Conservation (phyloP, 2,329 filamentous ascomycete species). For the Pseudofabraea citricarpa region DNA sequence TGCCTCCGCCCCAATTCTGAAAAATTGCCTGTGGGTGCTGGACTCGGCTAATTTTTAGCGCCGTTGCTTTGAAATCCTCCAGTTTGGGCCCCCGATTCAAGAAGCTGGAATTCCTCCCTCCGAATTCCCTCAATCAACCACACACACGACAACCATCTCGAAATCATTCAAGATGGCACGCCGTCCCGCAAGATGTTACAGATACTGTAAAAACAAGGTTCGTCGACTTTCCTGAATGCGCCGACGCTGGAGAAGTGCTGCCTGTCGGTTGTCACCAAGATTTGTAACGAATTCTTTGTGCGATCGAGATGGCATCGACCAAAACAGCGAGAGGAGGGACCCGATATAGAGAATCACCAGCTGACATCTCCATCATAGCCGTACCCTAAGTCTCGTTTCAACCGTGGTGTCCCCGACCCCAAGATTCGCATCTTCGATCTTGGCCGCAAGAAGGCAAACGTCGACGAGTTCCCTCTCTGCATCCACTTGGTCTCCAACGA, state of each 20-base stretch:
- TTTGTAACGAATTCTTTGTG: too few relatives aligned
- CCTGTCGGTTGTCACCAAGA: constrained; percentile 8
- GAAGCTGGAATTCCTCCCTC: constrained; percentile 10
- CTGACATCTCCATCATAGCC: constrained; percentile 49
- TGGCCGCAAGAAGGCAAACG: constrained; percentile 95
- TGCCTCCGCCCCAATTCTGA: constrained; percentile 1
- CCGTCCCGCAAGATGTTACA: constrained; percentile 98
- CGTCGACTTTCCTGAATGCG: constrained; percentile 32
- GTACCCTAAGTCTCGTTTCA: constrained; percentile 99
- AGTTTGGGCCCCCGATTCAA: background rate
- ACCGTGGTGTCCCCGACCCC: constrained; percentile 90
- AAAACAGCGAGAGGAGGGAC: too few relatives aligned
- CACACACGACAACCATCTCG: constrained; percentile 31
- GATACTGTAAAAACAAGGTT: constrained; percentile 99
- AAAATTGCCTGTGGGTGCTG: constrained; percentile 8
- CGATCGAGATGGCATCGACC: too few relatives aligned
- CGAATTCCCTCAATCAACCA: constrained; percentile 27
- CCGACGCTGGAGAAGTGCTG: background rate
- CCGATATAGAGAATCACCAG: too few relatives aligned
- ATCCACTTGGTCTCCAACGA: constrained; percentile 99
- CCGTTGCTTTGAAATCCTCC: constrained; percentile 8
- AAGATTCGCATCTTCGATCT: constrained; percentile 98
- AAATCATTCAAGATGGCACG: constrained; percentile 92
- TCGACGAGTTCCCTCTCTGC: constrained; percentile 99
- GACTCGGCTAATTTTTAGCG: constrained; percentile 1